Conservation (phyloP, 1,284 basidiomycete species). For the Wolfiporia cocos region DNA sequence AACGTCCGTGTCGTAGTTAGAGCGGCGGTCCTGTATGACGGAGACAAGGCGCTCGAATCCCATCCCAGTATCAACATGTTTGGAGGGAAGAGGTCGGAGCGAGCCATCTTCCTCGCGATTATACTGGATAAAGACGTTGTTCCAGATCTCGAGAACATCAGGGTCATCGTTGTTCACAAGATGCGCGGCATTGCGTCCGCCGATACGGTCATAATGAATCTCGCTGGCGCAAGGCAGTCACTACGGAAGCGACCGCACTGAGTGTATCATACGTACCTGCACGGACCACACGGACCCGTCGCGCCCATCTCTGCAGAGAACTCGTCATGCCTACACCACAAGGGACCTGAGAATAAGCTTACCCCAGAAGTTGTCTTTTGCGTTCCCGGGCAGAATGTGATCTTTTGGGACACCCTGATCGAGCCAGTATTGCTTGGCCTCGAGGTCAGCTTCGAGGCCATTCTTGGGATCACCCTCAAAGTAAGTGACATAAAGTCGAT, state of each 20-base stretch:
- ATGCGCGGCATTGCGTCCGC: conserved; percentile 85
- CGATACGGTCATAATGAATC: conserved; percentile 95
- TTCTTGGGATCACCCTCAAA: conserved; percentile 90
- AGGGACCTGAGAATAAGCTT: conserved; percentile 7
- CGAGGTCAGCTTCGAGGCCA: conserved; percentile 85
- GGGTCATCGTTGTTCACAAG: conserved; percentile 96
- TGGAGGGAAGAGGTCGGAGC: conserved; percentile 79
- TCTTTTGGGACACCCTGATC: conserved; percentile 83
- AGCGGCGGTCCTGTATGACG: conserved; percentile 84
- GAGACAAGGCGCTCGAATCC: conserved; percentile 98
- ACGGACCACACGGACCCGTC: conserved; percentile 96
- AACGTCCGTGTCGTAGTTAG: conserved; percentile 98
- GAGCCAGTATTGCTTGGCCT: conserved; percentile 85
- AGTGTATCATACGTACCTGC: conserved; percentile 46
- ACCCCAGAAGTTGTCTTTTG: conserved; percentile 99
- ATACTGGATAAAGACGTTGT: conserved; percentile 99
- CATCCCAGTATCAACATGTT: conserved; percentile 99
- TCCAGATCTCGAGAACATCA: conserved; percentile 98
- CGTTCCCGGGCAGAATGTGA: conserved; percentile 91
- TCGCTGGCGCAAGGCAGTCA: conserved; percentile 51
- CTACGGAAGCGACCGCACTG: background rate
- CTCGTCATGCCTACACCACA: conserved; percentile 3
- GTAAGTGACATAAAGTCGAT: conserved; percentile 95
- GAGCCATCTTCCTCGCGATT: conserved; percentile 91
- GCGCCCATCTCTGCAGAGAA: conserved; percentile 85